A percentile compares a stretch with the other conserved stretches of the same genome.
phyloP scores from a whole-genome alignment of 192 early-diverging fungal species.

The Mortierella hygrophila region DNA sequence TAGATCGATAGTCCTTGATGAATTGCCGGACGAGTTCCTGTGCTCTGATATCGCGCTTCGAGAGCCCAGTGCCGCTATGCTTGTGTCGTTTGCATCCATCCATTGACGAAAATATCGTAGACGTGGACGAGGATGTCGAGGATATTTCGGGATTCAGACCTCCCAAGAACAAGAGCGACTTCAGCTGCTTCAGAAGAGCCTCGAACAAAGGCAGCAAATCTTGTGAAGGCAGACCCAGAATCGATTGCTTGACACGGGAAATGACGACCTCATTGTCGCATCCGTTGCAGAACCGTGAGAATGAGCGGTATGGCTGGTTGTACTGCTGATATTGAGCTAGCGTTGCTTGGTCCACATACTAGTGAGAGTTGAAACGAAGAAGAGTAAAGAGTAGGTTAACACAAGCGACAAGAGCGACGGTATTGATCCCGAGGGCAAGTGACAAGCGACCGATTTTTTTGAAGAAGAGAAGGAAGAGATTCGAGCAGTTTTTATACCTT shows the following conservation, averaged over 20 bases:
- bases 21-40: conserved; percentile 20
- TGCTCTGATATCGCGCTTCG: background rate
- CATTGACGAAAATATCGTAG: background rate
- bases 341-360: conserved; percentile 62
- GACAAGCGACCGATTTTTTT: background rate
- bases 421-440: background rate
- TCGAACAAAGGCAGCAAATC: conserved; percentile 32
- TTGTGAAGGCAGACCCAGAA: conserved; percentile 9
- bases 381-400: background rate
- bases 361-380: background rate
- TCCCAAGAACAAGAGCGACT: background rate
- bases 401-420: background rate
- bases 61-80: background rate
- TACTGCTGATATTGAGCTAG: conserved; percentile 62
- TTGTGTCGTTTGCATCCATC: background rate
- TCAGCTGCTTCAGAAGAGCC: conserved; percentile 5
- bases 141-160: background rate
- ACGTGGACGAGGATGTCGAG: background rate
- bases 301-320: conserved; percentile 68
- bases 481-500: conserved; percentile 26
- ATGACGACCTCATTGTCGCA: conserved; percentile 64
- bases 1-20: conserved; percentile 17
- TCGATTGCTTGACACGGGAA: conserved; percentile 30
- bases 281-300: conserved; percentile 61
- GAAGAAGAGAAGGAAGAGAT: background rate